Percentiles rank a stretch among this genome's conserved stretches.
These are phyloP conservation scores for Sarcodon aspratus DNA, from an alignment of 768 basidiomycete genomes.

Conservation along the genomic window DNA sequence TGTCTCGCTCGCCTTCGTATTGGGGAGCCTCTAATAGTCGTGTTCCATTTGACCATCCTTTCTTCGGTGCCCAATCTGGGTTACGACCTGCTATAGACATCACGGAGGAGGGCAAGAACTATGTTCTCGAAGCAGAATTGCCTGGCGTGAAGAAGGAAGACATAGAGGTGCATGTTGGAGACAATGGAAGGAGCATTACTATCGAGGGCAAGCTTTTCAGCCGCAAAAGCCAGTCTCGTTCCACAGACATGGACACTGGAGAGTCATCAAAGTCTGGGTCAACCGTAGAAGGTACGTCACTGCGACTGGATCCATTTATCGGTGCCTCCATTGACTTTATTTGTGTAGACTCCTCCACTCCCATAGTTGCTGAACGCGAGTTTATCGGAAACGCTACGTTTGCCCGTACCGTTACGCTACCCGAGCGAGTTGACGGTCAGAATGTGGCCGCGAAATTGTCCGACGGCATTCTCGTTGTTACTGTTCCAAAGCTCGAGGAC, in stretches of 20 bases:
- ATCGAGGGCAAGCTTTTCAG: slow-evolving; percentile 53
- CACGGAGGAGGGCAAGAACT: slow-evolving; percentile 50
- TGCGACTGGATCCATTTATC: slow-evolving; percentile 9
- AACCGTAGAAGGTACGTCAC: slow-evolving; percentile 17
- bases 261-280: slow-evolving; percentile 3
- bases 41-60: slow-evolving; percentile 32
- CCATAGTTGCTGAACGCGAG: slow-evolving; percentile 49
- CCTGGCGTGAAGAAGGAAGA: slow-evolving; percentile 75
- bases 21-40: background rate
- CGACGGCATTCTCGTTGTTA: slow-evolving; percentile 60
- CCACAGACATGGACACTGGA: slow-evolving; percentile 1
- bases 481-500: slow-evolving; percentile 49
- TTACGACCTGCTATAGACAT: slow-evolving; percentile 55
- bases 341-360: slow-evolving; percentile 21
- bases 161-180: slow-evolving; percentile 57
- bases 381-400: slow-evolving; percentile 46
- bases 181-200: slow-evolving; percentile 57
- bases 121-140: slow-evolving; percentile 65
- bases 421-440: slow-evolving; percentile 44
- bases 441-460: slow-evolving; percentile 52
- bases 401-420: slow-evolving; percentile 62
- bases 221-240: slow-evolving; percentile 15
- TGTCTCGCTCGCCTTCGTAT: slow-evolving; percentile 24
- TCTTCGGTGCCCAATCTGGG: slow-evolving; percentile 22
- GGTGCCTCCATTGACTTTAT: too few relatives aligned